phyloP scores from a whole-genome alignment of 2,329 filamentous ascomycete genomes.

The Fusarium paranaense region DNA sequence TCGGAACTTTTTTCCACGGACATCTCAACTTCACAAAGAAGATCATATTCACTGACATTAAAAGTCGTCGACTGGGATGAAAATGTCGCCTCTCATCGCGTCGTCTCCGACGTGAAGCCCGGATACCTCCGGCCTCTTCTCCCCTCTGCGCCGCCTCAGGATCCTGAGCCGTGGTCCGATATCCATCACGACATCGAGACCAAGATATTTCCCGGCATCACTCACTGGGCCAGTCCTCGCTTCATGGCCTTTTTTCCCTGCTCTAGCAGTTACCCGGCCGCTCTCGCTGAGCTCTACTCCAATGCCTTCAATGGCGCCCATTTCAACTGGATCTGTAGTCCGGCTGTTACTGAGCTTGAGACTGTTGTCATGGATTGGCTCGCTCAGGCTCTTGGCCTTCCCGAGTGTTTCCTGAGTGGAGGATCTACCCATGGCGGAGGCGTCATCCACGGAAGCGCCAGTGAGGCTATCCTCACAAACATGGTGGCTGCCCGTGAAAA shows the following conservation, averaged over 20 bases:
- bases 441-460: conserved; percentile 93
- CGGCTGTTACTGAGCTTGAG: conserved; percentile 92
- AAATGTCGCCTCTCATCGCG: conserved; percentile 74
- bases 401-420: conserved; percentile 78
- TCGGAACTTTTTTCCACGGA: not conserved
- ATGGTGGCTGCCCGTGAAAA: conserved; percentile 90
- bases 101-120: conserved; percentile 82
- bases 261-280: conserved; percentile 82
- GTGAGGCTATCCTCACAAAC: conserved; percentile 86
- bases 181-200: conserved; percentile 87
- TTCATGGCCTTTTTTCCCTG: conserved; percentile 98
- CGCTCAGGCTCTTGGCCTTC: conserved; percentile 79
- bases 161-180: conserved; percentile 78
- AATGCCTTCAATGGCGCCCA: conserved; percentile 89
- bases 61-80: conserved; percentile 88
- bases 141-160: conserved; percentile 72
- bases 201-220: conserved; percentile 91
- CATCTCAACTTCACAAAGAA: too few relatives aligned
- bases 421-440: conserved; percentile 81
- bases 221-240: conserved; percentile 93
- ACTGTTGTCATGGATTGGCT: conserved; percentile 95
- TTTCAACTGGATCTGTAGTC: conserved; percentile 97
- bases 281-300: conserved; percentile 93
- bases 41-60: not conserved
- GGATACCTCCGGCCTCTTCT: conserved; percentile 88